phyloP scores from a whole-genome alignment of 2,329 filamentous ascomycete genomes.

The Cercospora zeae-maydis region DNA sequence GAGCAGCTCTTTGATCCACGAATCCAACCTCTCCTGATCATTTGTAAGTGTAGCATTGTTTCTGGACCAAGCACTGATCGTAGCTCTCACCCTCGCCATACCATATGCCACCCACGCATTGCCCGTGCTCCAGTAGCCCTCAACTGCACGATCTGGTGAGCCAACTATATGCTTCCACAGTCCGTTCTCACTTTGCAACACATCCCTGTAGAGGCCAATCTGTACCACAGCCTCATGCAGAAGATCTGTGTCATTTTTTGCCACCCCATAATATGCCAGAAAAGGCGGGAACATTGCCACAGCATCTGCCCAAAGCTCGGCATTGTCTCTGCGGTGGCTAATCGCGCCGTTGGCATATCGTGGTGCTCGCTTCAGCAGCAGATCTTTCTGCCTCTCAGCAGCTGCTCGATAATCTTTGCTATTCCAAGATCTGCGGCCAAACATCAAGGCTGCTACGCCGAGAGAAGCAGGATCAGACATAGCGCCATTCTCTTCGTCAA shows the following conservation, averaged over 20 bases:
- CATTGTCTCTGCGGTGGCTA: conserved; percentile 43
- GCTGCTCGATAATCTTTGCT: conserved; percentile 36
- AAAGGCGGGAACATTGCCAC: conserved; percentile 52
- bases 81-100: conserved; percentile 47
- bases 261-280: conserved; percentile 47
- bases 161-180: conserved; percentile 49
- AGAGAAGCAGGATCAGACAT: conserved; percentile 47
- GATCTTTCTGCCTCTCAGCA: conserved; percentile 41
- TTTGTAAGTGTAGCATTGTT: conserved; percentile 20
- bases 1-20: conserved; percentile 39
- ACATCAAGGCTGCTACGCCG: conserved; percentile 45
- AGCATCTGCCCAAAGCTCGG: conserved; percentile 51
- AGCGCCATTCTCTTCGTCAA: conserved; percentile 37
- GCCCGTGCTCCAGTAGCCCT: conserved; percentile 47
- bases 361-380: conserved; percentile 41
- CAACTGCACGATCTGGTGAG: conserved; percentile 35
- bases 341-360: conserved; percentile 48
- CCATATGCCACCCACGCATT: conserved; percentile 51
- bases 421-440: conserved; percentile 37
- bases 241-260: conserved; percentile 35
- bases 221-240: conserved; percentile 42
- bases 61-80: conserved; percentile 37
- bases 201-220: conserved; percentile 42
- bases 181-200: conserved; percentile 35
- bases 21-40: conserved; percentile 32